phyloP scores from a whole-genome alignment of 495 filamentous ascomycete species.

The Penicillium bialowiezense region DNA sequence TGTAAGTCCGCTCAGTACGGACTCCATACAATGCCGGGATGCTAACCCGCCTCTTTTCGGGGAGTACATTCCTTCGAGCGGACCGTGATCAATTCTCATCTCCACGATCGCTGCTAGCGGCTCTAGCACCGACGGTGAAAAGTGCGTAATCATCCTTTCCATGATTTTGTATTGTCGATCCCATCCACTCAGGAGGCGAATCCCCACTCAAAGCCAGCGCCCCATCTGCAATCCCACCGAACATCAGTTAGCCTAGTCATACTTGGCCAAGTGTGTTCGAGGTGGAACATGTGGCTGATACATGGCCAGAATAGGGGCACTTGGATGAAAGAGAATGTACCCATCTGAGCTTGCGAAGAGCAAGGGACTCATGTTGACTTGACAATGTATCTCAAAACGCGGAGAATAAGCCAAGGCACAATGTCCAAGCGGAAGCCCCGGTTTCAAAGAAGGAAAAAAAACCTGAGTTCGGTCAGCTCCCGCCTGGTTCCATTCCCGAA shows the following conservation, averaged over 20 bases:
- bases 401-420: too few relatives aligned
- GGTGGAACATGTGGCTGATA: too few relatives aligned
- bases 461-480: not conserved
- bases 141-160: slow-evolving; percentile 13
- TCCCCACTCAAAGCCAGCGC: not conserved
- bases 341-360: too few relatives aligned
- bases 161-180: slow-evolving; percentile 5
- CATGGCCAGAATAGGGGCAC: too few relatives aligned
- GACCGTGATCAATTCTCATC: not conserved
- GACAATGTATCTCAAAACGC: too few relatives aligned
- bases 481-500: not conserved
- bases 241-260: not conserved
- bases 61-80: not conserved
- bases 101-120: slow-evolving; percentile 21
- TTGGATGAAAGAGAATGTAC: too few relatives aligned
- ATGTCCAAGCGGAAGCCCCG: not conserved
- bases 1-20: too few relatives aligned
- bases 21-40: too few relatives aligned
- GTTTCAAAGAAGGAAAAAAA: not conserved
- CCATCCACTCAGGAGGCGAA: not conserved
- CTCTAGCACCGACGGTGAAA: slow-evolving; percentile 1
- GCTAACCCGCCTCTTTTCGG: not conserved
- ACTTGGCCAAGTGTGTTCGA: too few relatives aligned
- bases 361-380: too few relatives aligned
- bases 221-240: not conserved